Percentiles rank a stretch among this genome's conserved stretches.
Conservation (phyloP, 2,329 filamentous ascomycete genomes). For the Teratosphaeria epicoccoides region DNA sequence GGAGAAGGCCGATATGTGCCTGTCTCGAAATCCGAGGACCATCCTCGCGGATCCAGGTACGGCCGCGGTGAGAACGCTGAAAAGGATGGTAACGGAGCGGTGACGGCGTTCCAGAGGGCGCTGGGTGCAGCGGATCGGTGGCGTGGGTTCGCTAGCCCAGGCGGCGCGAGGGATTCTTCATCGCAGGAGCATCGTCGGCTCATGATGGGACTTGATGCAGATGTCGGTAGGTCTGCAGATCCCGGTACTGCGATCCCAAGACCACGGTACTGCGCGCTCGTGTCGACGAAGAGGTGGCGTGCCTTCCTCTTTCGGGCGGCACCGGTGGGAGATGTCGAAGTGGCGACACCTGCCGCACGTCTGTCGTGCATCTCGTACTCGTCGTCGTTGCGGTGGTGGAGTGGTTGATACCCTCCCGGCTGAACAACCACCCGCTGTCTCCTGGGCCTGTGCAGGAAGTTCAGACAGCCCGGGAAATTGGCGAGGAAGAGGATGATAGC, state of each 20-base stretch:
- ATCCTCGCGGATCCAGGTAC: too few relatives aligned
- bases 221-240: background rate
- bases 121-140: too few relatives aligned
- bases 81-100: conserved; percentile 6
- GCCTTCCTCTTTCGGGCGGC: background rate
- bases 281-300: conserved; percentile 9
- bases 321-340: background rate
- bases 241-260: conserved; percentile 10
- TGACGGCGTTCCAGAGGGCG: conserved; percentile 1
- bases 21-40: background rate
- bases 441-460: background rate
- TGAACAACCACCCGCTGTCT: background rate
- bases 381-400: background rate
- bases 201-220: background rate
- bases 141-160: too few relatives aligned
- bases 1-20: background rate
- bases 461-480: conserved; percentile 11
- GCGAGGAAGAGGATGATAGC: conserved; percentile 13
- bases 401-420: background rate
- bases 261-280: conserved; percentile 7
- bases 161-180: conserved; percentile 1
- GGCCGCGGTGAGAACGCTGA: background rate
- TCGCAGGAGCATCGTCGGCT: conserved; percentile 3
- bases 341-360: background rate
- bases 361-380: background rate